A percentile compares a stretch with the other conserved stretches of the same genome.
phyloP scores from a whole-genome alignment of 1,284 basidiomycete genomes.

The Puccinia triticina region DNA sequence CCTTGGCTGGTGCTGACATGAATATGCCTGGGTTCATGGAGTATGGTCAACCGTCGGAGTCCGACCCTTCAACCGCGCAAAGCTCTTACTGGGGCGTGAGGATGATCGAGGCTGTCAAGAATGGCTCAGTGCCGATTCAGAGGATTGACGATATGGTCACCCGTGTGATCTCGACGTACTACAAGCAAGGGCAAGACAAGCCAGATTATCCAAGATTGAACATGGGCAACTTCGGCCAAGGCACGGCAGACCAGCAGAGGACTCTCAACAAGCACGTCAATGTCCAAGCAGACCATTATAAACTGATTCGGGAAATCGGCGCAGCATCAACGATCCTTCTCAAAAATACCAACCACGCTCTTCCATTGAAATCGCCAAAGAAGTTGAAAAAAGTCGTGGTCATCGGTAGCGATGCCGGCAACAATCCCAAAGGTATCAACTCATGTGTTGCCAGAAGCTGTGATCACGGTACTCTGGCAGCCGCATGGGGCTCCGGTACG shows the following conservation, averaged over 20 bases:
- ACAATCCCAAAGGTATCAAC: slow-evolving; percentile 40
- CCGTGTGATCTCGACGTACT: slow-evolving; percentile 49
- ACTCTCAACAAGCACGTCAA: slow-evolving; percentile 51
- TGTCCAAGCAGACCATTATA: slow-evolving; percentile 55
- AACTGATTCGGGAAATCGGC: slow-evolving; percentile 56
- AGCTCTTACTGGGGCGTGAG: slow-evolving; percentile 43
- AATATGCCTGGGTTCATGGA: slow-evolving; percentile 48
- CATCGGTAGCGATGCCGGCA: slow-evolving; percentile 43
- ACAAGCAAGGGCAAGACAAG: slow-evolving; percentile 49
- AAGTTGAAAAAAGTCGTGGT: slow-evolving; percentile 33
- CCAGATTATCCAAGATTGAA: slow-evolving; percentile 33
- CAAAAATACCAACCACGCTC: slow-evolving; percentile 54
- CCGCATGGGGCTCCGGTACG: slow-evolving; percentile 47
- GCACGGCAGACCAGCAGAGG: slow-evolving; percentile 22
- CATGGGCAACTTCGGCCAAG: slow-evolving; percentile 26
- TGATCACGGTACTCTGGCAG: slow-evolving; percentile 40
- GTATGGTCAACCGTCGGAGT: slow-evolving; percentile 40
- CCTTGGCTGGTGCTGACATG: slow-evolving; percentile 45
- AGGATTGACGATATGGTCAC: slow-evolving; percentile 48
- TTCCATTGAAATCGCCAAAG: slow-evolving; percentile 53
- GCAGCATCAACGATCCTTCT: slow-evolving; percentile 55
- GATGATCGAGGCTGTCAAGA: slow-evolving; percentile 42
- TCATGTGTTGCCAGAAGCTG: slow-evolving; percentile 32
- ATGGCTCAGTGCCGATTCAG: slow-evolving; percentile 41
- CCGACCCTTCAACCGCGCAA: slow-evolving; percentile 39